phyloP scores from a whole-genome alignment of 805 yeast species.

The Grigorovia transvaalensis region DNA sequence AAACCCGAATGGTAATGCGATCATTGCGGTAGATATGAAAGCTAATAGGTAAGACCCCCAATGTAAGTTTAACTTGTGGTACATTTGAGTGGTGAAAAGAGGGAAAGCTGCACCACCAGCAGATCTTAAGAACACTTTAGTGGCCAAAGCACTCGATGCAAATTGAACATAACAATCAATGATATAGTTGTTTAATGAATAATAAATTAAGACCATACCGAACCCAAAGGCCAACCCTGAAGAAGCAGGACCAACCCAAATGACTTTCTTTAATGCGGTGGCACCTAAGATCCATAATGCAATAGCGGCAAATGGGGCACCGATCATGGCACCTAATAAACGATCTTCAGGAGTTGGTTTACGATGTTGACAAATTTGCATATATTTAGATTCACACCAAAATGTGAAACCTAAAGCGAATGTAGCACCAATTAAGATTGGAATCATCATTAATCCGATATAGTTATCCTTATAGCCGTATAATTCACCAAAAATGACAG shows the following conservation, averaged over 20 bases:
- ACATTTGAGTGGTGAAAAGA: slow-evolving; percentile 72
- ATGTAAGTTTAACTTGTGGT: slow-evolving; percentile 56
- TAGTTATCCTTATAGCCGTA: slow-evolving; percentile 69
- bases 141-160: slow-evolving; percentile 74
- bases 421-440: slow-evolving; percentile 79
- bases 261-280: slow-evolving; percentile 55
- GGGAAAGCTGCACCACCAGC: slow-evolving; percentile 87
- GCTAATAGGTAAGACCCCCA: slow-evolving; percentile 80
- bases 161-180: slow-evolving; percentile 80
- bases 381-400: slow-evolving; percentile 52
- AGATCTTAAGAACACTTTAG: slow-evolving; percentile 69
- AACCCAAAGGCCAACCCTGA: slow-evolving; percentile 75
- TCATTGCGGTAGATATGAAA: slow-evolving; percentile 68
- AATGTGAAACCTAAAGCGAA: slow-evolving; percentile 71
- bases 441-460: slow-evolving; percentile 81
- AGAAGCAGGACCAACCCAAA: slow-evolving; percentile 73
- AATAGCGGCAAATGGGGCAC: slow-evolving; percentile 73
- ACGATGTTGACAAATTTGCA: slow-evolving; percentile 40
- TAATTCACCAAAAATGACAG: slow-evolving; percentile 70
- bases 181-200: slow-evolving; percentile 71
- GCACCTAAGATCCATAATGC: slow-evolving; percentile 76
- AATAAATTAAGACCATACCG: slow-evolving; percentile 67
- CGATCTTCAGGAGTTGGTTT: slow-evolving; percentile 72
- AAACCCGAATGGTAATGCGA: slow-evolving; percentile 59
- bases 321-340: slow-evolving; percentile 69